Evolutionary conservation across 352 stramenopile genomes (phyloP).

Genomic region (Phytopythium sindhum): DNA sequence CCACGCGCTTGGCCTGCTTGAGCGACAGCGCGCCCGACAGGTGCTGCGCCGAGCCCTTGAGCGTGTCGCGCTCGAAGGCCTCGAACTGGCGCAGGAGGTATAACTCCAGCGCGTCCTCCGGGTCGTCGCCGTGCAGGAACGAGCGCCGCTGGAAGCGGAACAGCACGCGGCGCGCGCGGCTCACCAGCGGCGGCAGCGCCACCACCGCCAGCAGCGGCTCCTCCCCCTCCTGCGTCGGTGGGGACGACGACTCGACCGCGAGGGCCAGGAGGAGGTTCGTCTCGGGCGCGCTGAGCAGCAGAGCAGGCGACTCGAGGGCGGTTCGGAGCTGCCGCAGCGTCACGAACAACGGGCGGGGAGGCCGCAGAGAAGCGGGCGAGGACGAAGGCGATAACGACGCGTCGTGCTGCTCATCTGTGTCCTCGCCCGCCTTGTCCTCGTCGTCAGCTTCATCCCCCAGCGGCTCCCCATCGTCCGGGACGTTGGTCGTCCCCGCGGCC

Average conservation of each 20-base stretch:
- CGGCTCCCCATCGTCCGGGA: not conserved
- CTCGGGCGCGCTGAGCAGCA: conserved; percentile 54
- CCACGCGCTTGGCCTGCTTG: conserved; percentile 36
- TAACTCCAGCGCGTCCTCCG: conserved; percentile 21
- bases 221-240: not conserved
- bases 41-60: conserved; percentile 45
- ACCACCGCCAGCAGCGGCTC: conserved; percentile 30
- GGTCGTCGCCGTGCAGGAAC: conserved; percentile 15
- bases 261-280: conserved; percentile 53
- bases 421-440: not conserved
- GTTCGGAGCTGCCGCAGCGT: conserved; percentile 39
- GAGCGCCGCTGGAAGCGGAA: conserved; percentile 57
- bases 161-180: conserved; percentile 44
- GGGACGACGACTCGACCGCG: conserved; percentile 2
- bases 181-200: conserved; percentile 34
- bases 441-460: conserved; percentile 4
- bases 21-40: conserved; percentile 43
- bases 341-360: conserved; percentile 27
- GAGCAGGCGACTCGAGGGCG: conserved; percentile 43
- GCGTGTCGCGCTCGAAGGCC: conserved; percentile 39
- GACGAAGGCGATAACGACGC: conserved; percentile 1
- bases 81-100: conserved; percentile 56
- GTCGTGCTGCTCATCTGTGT: conserved; percentile 6
- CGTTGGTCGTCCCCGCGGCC: conserved; percentile 14
- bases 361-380: conserved; percentile 4